These are phyloP conservation scores for Parafenestella ontariensis DNA, from an alignment of 2,329 filamentous ascomycete species.

Conservation along the genomic window DNA sequence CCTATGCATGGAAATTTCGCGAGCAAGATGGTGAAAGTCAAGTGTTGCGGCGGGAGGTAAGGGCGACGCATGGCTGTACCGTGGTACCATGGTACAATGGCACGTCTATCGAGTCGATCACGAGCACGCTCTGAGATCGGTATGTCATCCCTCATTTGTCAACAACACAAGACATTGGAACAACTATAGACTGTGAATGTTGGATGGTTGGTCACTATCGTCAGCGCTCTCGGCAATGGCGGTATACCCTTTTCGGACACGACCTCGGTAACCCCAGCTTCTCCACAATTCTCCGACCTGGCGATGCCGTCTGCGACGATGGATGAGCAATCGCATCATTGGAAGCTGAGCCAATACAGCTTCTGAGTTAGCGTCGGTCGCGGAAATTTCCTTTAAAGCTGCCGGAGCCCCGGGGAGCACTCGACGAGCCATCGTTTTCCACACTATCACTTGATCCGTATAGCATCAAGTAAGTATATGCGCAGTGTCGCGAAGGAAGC, in stretches of 20 bases:
- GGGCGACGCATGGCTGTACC: not conserved
- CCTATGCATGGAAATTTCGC: not conserved
- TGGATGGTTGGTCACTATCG: not conserved
- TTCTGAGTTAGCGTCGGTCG: not conserved
- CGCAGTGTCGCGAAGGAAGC: not conserved
- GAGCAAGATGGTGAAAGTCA: constrained; percentile 10
- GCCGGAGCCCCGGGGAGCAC: not conserved
- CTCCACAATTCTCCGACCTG: constrained; percentile 13
- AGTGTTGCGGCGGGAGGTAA: not conserved
- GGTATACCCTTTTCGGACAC: constrained; percentile 7
- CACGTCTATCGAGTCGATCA: not conserved
- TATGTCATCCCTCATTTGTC: not conserved
- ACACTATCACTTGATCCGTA: not conserved
- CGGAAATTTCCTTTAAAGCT: not conserved
- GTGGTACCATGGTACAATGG: not conserved
- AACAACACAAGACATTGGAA: not conserved
- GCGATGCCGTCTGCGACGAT: not conserved
- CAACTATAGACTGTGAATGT: not conserved
- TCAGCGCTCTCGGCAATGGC: constrained; percentile 1
- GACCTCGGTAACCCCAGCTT: constrained; percentile 24
- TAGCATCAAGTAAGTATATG: not conserved
- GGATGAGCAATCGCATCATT: not conserved
- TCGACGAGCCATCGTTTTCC: not conserved
- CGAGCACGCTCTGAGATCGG: not conserved
- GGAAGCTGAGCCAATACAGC: not conserved